A percentile compares a stretch with the other conserved stretches of the same genome.
These are phyloP conservation scores for Acrocalymma vagum DNA, from an alignment of 2,329 filamentous ascomycete species.

Conservation along the genomic window DNA sequence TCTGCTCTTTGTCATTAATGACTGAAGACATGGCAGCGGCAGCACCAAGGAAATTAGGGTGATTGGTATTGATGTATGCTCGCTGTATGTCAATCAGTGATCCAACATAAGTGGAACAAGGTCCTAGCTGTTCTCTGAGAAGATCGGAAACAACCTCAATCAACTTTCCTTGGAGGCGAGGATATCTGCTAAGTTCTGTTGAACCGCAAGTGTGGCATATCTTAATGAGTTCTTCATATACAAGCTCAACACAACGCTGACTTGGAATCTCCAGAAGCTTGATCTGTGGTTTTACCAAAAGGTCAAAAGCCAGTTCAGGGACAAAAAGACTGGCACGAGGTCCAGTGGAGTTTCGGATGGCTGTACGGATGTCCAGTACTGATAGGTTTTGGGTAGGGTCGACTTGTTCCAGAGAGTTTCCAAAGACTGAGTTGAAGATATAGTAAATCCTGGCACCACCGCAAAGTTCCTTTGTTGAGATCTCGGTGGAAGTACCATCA, in stretches of 20 bases:
- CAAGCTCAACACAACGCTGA: conserved; percentile 95
- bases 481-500: conserved; percentile 97
- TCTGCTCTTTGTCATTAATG: conserved; percentile 92
- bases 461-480: conserved; percentile 97
- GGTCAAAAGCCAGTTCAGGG: conserved; percentile 95
- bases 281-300: conserved; percentile 98
- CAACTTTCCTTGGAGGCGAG: conserved; percentile 91
- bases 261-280: conserved; percentile 94
- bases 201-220: conserved; percentile 99
- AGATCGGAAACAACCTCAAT: conserved; percentile 98
- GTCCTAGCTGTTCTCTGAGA: conserved; percentile 88
- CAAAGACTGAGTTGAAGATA: conserved; percentile 99
- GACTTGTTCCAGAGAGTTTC: conserved; percentile 93
- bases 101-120: conserved; percentile 89
- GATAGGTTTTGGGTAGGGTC: conserved; percentile 96
- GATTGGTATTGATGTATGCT: conserved; percentile 99
- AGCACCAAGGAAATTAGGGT: conserved; percentile 96
- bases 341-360: conserved; percentile 97
- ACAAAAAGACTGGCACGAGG: conserved; percentile 96
- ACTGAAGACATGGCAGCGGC: conserved; percentile 98
- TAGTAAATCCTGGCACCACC: conserved; percentile 97
- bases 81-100: conserved; percentile 97
- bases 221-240: conserved; percentile 99
- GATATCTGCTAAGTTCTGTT: conserved; percentile 90
- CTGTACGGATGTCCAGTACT: conserved; percentile 92